Evolutionary conservation across 83 land plant genomes (phyloP).

Genomic region (Diphasiastrum complanatum): DNA sequence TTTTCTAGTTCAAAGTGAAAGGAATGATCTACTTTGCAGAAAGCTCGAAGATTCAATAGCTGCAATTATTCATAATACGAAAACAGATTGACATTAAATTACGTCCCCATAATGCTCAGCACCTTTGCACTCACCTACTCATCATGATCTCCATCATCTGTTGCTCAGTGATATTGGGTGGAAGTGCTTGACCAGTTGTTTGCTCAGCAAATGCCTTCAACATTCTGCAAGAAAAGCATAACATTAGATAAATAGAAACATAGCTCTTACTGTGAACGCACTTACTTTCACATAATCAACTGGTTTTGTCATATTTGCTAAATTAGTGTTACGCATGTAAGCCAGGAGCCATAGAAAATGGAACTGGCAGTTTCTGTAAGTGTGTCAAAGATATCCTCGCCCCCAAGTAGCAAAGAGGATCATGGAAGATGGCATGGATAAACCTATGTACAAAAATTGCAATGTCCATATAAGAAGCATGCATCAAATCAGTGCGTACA

Average conservation of each 20-base stretch:
- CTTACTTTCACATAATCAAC: too few relatives aligned
- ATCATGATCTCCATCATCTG: slow-evolving; percentile 86
- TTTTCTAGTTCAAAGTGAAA: too few relatives aligned
- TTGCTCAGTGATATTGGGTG: slow-evolving; percentile 56
- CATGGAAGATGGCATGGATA: too few relatives aligned
- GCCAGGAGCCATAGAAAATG: too few relatives aligned
- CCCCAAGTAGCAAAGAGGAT: too few relatives aligned
- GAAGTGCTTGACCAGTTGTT: slow-evolving; percentile 49
- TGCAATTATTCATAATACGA: too few relatives aligned
- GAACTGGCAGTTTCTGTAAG: too few relatives aligned
- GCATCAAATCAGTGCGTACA: not conserved
- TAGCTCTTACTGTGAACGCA: not conserved
- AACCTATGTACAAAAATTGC: not conserved
- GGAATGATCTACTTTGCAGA: too few relatives aligned
- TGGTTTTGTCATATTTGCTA: too few relatives aligned
- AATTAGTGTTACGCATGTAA: too few relatives aligned
- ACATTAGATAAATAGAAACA: not conserved
- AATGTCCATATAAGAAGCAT: not conserved
- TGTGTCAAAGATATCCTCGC: too few relatives aligned
- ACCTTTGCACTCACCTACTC: slow-evolving; percentile 45
- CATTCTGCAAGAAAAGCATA: slow-evolving; percentile 64
- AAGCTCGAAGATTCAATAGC: too few relatives aligned
- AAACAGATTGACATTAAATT: not conserved
- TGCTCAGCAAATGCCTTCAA: slow-evolving; percentile 61
- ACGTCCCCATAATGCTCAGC: not conserved